Conservation (phyloP, 2,329 filamentous ascomycete genomes). For the Clonostachys sp. region DNA sequence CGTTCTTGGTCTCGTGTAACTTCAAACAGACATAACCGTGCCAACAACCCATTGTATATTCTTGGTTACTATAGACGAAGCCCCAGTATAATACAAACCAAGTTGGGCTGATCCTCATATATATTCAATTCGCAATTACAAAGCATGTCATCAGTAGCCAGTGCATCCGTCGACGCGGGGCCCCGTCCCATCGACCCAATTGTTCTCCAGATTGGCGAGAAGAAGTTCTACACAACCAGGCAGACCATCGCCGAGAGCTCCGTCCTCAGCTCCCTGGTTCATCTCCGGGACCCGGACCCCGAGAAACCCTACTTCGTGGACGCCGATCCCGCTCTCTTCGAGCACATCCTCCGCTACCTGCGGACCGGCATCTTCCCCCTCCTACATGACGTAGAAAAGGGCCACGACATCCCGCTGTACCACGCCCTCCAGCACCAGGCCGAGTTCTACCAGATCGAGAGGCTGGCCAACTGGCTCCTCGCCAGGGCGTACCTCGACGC, state of each 20-base stretch:
- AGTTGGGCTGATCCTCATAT: no score
- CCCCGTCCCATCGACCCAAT: background rate
- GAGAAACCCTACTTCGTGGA: constrained; percentile 26
- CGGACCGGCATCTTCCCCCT: constrained; percentile 23
- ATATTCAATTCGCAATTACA: no score
- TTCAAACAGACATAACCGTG: no score
- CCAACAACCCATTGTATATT: no score
- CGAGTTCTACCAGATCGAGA: constrained; percentile 19
- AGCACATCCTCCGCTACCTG: constrained; percentile 25
- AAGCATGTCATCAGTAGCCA: no score
- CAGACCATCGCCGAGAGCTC: constrained; percentile 6
- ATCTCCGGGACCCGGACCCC: constrained; percentile 3
- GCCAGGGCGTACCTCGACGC: constrained; percentile 4
- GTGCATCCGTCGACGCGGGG: no score
- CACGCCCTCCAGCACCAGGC: constrained; percentile 22
- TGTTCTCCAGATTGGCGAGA: constrained; percentile 10
- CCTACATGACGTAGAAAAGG: constrained; percentile 17
- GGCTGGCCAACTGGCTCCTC: constrained; percentile 15
- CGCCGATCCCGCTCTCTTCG: constrained; percentile 25
- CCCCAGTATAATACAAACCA: no score
- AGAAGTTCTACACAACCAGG: constrained; percentile 8
- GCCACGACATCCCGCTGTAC: constrained; percentile 27
- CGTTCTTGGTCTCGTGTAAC: no score
- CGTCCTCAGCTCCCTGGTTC: constrained; percentile 2
- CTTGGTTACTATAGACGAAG: no score